Base-by-base conservation (phyloP, 2,329 filamentous ascomycete genomes). In the Gremmenia infestans region DNA sequence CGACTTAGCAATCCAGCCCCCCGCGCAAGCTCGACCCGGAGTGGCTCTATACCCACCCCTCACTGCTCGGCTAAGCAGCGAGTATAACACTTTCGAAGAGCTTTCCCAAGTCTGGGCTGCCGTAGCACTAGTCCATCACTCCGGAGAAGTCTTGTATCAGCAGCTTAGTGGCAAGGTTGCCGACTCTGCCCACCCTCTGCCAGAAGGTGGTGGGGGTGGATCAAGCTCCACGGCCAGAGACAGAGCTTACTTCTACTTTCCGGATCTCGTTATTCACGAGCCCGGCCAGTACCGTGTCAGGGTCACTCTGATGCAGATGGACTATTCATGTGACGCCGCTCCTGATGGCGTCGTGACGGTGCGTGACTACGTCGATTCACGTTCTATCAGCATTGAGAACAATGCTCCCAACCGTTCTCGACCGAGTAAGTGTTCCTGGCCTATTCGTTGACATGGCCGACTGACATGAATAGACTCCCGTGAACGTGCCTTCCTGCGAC, bases 191-290 rank as follows among this genome's bases (percentile, higher is more conserved):
- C 65, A 67, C 48, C 65, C 67, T 8, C 51, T 68, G 28, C 57
- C 63, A n/a, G 57, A 62, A 9, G 55, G 48, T 40, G 42, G 42
- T 37, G 55, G 50, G 36, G 39, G 42, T 37, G 36, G 53, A 40
- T 28, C 37, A 17, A 59, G 50, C 46, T 53, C 47, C 25, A 42
- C 53, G 11, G 47, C 50, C 11, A 58, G 50, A 22, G 65, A 68
- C 37, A 59, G 59, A 37, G 66, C 63, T 1, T 68, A 70, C 53
- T 67, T 69, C 51, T 66, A 64, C 48, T 69, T 70, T 50, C 62
- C 66, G 12, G 61, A 68, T 56, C 56, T 70, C 25, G 56, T 60
- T 17, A 67, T 70, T 37, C 40, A 64, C 39, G 48, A 60, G 8
- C 60, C 65, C n/a, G 67, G 67, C 3, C 56, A 58, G 39, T 70